phyloP scores from a whole-genome alignment of 2,329 filamentous ascomycete species.

The Colletotrichum siamense region DNA sequence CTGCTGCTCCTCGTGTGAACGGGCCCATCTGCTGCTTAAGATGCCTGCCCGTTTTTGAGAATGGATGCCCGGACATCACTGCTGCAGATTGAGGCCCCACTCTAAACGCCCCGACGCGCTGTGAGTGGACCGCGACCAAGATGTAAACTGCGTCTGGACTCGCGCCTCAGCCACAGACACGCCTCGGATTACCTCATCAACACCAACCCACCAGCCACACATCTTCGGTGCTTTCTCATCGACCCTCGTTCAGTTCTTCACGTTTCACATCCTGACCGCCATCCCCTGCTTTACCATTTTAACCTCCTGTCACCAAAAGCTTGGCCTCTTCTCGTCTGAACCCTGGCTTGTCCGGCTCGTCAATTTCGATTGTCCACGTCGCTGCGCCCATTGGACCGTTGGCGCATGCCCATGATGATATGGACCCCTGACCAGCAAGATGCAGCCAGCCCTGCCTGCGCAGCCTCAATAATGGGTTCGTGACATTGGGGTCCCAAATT shows the following conservation, averaged over 20 bases:
- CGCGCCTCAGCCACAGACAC: not conserved
- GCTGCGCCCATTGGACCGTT: not conserved
- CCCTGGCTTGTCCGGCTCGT: not conserved
- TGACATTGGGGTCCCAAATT: not conserved
- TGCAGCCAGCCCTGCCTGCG: not conserved
- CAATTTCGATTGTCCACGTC: not conserved
- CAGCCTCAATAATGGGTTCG: not conserved
- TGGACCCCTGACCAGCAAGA: not conserved
- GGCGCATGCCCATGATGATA: not conserved
- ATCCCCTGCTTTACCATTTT: slow-evolving; percentile 1
- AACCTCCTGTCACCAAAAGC: slow-evolving; percentile 22
- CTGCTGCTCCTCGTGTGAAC: not conserved
- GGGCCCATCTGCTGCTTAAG: not conserved
- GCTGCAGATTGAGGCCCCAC: not conserved
- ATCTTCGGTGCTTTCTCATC: not conserved
- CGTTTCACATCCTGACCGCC: slow-evolving; percentile 6
- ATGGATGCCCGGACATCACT: not conserved
- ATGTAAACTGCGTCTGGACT: not conserved
- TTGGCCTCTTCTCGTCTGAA: slow-evolving; percentile 16
- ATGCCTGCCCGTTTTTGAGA: not conserved
- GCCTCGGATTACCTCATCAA: not conserved
- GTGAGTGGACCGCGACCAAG: not conserved
- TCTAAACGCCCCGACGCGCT: not conserved
- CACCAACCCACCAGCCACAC: not conserved
- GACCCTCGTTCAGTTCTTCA: not conserved